Evolutionary conservation across 1,284 basidiomycete species (phyloP).

Genomic region (Dichomitus squalens): DNA sequence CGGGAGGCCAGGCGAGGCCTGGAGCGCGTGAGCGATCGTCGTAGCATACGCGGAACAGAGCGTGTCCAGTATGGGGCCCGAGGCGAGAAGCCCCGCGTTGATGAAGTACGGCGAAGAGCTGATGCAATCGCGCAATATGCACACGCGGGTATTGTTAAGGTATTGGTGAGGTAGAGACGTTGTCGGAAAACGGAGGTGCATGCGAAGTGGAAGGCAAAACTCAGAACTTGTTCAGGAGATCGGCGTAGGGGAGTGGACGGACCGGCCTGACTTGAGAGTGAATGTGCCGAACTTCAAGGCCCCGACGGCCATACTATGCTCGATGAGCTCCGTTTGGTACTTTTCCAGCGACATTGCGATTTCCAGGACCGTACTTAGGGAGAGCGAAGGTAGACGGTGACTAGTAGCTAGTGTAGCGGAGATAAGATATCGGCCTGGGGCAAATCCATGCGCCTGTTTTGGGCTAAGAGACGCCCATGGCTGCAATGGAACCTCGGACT

Average conservation of each 20-base stretch:
- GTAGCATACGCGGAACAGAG: constrained; percentile 89
- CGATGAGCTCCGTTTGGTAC: constrained; percentile 51
- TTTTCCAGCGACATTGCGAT: constrained; percentile 30
- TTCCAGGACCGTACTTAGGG: not conserved
- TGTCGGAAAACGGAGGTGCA: no score
- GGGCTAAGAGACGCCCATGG: no score
- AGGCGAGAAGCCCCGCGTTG: constrained; percentile 90
- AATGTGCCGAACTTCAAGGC: constrained; percentile 91
- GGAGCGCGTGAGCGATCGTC: constrained; percentile 57
- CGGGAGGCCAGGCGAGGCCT: constrained; percentile 49
- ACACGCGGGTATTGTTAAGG: not conserved
- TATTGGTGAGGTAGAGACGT: no score
- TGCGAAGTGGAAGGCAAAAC: not conserved
- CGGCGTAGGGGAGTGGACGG: constrained; percentile 33
- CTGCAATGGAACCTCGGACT: no score
- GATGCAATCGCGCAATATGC: constrained; percentile 1
- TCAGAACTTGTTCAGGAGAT: constrained; percentile 2
- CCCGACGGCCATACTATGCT: constrained; percentile 51
- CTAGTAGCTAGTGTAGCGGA: not conserved
- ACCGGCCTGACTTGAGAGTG: constrained; percentile 94
- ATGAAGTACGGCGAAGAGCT: constrained; percentile 96
- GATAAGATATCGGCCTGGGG: not conserved
- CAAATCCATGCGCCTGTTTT: no score
- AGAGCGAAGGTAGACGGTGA: not conserved
- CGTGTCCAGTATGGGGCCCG: constrained; percentile 79